Evolutionary conservation across 768 basidiomycete genomes (phyloP).

Genomic region (Leccinellum luteum): DNA sequence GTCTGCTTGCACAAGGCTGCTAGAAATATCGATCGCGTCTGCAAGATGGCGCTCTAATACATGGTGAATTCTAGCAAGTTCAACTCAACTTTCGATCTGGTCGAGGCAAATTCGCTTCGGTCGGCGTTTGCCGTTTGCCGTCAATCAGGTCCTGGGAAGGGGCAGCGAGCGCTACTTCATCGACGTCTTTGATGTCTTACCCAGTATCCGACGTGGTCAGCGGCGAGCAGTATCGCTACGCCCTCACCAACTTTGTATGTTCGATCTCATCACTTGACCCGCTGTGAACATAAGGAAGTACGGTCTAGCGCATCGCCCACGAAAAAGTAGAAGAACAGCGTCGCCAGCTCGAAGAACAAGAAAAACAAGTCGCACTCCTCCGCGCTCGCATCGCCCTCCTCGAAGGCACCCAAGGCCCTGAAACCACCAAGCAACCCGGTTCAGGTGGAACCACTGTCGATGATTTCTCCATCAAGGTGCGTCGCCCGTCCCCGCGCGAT

Average conservation of each 20-base stretch:
- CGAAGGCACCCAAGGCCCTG: conserved; percentile 48
- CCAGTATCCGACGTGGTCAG: conserved; percentile 35
- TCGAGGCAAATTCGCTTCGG: no score
- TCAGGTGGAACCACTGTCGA: conserved; percentile 68
- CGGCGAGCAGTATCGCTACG: conserved; percentile 77
- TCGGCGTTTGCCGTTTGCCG: no score
- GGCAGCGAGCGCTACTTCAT: no score
- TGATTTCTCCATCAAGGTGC: conserved; percentile 81
- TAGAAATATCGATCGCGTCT: no score
- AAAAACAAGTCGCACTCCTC: conserved; percentile 73
- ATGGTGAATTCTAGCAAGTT: no score
- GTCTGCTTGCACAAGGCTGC: no score
- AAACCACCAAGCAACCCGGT: conserved; percentile 40
- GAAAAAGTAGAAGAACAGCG: conserved; percentile 86
- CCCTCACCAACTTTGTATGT: conserved; percentile 77
- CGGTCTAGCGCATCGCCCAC: conserved; percentile 70
- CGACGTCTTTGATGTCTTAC: no score
- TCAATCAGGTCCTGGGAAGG: no score
- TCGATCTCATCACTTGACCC: background rate
- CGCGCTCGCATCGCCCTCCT: conserved; percentile 68
- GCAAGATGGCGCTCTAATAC: no score
- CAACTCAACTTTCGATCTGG: no score
- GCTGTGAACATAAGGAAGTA: no score
- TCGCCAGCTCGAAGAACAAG: conserved; percentile 76
- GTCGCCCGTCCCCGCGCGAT: conserved; percentile 28